Evolutionary conservation across 116 monocot species (phyloP).

Genomic region (Thalassia testudinum): DNA sequence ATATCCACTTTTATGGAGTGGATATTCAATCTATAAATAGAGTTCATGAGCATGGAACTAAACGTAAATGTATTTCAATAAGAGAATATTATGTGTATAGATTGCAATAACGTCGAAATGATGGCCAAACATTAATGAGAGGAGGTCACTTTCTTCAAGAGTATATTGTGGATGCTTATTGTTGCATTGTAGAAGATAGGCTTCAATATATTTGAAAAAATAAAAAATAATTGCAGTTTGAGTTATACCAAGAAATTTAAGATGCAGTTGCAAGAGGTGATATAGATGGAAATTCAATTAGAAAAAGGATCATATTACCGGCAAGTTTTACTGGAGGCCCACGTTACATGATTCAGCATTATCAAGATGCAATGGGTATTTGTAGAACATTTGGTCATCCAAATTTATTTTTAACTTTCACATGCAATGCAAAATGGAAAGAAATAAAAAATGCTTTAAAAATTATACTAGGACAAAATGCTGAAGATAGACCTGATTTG

Average conservation of each 20-base stretch:
- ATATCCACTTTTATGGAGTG: background rate
- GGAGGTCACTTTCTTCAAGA: background rate
- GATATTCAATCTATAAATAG: too few species aligned
- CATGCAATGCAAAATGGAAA: background rate
- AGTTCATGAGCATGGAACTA: background rate
- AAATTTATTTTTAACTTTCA: background rate
- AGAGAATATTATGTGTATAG: background rate
- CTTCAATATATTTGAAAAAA: background rate
- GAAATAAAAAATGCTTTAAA: background rate
- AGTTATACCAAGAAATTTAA: background rate
- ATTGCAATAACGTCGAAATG: background rate
- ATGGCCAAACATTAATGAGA: background rate
- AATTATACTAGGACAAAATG: background rate
- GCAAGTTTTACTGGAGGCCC: background rate
- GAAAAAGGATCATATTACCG: background rate
- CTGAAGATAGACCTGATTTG: background rate
- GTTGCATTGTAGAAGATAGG: background rate
- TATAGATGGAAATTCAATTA: background rate
- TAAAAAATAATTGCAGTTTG: background rate
- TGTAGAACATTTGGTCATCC: background rate
- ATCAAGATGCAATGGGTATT: constrained; percentile 1
- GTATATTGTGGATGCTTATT: constrained; percentile 1
- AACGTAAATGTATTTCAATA: background rate
- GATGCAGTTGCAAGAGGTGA: background rate
- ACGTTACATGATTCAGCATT: background rate